Conservation (phyloP, 2,329 filamentous ascomycete species). For the Colletotrichum sp. region DNA sequence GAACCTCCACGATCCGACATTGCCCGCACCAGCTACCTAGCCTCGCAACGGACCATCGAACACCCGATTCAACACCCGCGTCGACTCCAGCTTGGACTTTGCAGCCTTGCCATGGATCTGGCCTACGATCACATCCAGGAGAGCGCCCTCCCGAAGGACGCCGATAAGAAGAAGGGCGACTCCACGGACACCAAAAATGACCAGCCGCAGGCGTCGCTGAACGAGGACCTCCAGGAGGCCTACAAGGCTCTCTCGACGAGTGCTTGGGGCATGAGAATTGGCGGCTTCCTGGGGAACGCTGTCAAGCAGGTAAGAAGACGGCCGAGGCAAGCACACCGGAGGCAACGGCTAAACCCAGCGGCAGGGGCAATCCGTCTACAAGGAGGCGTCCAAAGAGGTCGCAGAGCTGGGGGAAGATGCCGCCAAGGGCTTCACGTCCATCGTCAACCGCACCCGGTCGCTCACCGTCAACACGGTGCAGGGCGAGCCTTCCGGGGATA, state of each 20-base stretch:
- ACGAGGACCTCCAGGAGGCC: conserved; percentile 90
- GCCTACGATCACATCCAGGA: conserved; percentile 97
- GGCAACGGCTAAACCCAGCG: background rate
- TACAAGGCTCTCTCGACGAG: conserved; percentile 93
- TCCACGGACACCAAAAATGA: conserved; percentile 43
- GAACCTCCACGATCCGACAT: conserved; percentile 2
- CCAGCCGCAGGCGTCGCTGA: conserved; percentile 64
- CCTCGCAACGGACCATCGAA: conserved; percentile 13
- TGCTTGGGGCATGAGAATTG: conserved; percentile 88
- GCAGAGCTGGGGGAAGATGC: conserved; percentile 81
- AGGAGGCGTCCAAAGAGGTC: conserved; percentile 85
- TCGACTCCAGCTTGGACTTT: background rate
- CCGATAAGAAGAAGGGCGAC: conserved; percentile 46
- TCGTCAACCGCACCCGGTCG: conserved; percentile 76
- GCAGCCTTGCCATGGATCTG: conserved; percentile 74
- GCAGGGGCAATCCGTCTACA: conserved; percentile 81
- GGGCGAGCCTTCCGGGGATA: conserved; percentile 21
- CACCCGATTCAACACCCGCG: background rate
- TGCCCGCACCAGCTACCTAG: conserved; percentile 11
- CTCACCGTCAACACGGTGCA: conserved; percentile 66
- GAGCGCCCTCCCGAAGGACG: conserved; percentile 70
- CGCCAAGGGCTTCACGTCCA: conserved; percentile 74
- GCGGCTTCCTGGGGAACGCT: conserved; percentile 89
- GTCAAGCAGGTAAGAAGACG: conserved; percentile 76
- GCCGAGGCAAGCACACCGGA: background rate